Evolutionary conservation across 2,329 filamentous ascomycete species (phyloP).

Genomic region (Fusarium bulbicola): DNA sequence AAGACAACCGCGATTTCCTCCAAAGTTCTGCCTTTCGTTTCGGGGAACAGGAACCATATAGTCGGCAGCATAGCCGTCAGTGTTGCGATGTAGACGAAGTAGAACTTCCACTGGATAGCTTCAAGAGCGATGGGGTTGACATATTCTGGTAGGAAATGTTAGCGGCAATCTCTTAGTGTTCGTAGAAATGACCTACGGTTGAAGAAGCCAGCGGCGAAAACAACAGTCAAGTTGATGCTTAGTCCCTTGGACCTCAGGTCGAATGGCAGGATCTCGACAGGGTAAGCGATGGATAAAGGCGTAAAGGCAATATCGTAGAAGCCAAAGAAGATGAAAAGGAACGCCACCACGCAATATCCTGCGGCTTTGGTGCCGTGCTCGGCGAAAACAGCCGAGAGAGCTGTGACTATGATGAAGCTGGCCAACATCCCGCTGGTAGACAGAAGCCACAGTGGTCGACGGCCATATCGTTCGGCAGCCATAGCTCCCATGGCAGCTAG

Average conservation of each 20-base stretch:
- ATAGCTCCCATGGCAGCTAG: slow-evolving; percentile 13
- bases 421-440: slow-evolving; percentile 18
- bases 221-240: slow-evolving; percentile 16
- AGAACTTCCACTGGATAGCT: slow-evolving; percentile 22
- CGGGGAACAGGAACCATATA: slow-evolving; percentile 26
- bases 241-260: slow-evolving; percentile 20
- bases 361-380: background rate
- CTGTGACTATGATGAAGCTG: slow-evolving; percentile 17
- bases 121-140: slow-evolving; percentile 30
- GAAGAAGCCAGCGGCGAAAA: slow-evolving; percentile 13
- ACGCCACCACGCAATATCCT: slow-evolving; percentile 11
- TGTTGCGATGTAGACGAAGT: slow-evolving; percentile 21
- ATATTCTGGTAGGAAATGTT: background rate
- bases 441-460: slow-evolving; percentile 10
- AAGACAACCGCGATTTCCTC: slow-evolving; percentile 25
- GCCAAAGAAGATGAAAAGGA: slow-evolving; percentile 24
- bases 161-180: accelerated
- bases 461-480: slow-evolving; percentile 14
- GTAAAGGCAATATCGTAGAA: slow-evolving; percentile 32
- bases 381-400: slow-evolving; percentile 6
- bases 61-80: background rate
- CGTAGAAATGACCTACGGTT: background rate
- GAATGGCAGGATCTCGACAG: slow-evolving; percentile 27
- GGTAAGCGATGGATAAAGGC: slow-evolving; percentile 2
- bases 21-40: slow-evolving; percentile 26